Evolutionary conservation across 192 early-diverging fungal genomes (phyloP), one percentile per base, ranked within the genome.

Genomic region (Coemansia furcata): DNA sequence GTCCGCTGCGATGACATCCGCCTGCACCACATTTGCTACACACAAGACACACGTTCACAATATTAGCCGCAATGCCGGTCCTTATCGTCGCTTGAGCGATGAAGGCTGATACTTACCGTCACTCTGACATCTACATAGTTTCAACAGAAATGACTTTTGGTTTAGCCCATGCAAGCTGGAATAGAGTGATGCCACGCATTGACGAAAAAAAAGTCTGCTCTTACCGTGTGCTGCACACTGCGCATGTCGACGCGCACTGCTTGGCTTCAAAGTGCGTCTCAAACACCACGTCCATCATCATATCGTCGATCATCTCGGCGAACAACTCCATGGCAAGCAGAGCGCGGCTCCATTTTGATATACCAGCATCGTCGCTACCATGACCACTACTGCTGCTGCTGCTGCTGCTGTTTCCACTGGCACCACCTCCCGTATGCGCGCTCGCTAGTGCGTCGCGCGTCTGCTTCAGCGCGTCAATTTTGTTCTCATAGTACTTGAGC

Each of bases 211-310:
- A 12, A 21, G n/a, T 36, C 19, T 7, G 9, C 38, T 19, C 87
- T 60, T 89, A 91, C 93, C 85, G 88, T 67, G 89, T 89, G 69
- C 88, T 87, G 69, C 92, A 93, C 42, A 90, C 78, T 65, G 89
- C 86, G 69, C 92, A 95, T n/a, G 83, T 58, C 4, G 80, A 76
- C 17, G 83, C 73, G 49, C 82, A 65, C 50, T 82, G 82, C 72
- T 87, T 89, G 62, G 85, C 75, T 67, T 94, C 90, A 44, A 83
- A 78, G 60, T 94, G 91, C 35, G 85, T 76, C 62, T 93, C 91
- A 65, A 89, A 90, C 11, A 89, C 83, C 6, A 92, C 84, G 65
- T 91, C 92, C 60, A 88, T 81, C 23, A 88, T 80, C 71, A 88
- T 84, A 60, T 93, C 91, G 37, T 92, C 89, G 26, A 95, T 68